Evolutionary conservation across 768 basidiomycete genomes (phyloP).

Genomic region (Tephrocybe sp.): DNA sequence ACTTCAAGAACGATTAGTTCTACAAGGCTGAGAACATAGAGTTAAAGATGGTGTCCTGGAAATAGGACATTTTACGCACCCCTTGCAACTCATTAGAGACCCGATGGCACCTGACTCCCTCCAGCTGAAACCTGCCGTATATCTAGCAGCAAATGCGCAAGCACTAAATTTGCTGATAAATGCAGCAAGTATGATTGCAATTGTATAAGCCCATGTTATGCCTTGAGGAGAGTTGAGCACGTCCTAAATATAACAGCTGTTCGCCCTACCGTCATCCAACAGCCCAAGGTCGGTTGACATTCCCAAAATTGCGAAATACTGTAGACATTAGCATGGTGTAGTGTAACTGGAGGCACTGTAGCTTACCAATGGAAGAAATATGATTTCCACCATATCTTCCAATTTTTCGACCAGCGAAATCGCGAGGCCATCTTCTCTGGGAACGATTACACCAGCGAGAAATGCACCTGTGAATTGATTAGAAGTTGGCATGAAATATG

Average conservation of each 20-base stretch:
- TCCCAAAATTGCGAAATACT: slow-evolving; percentile 94
- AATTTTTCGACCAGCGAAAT: slow-evolving; percentile 87
- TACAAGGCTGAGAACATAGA: slow-evolving; percentile 56
- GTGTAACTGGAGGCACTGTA: not conserved
- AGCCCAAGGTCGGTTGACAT: slow-evolving; percentile 89
- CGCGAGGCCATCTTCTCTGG: slow-evolving; percentile 83
- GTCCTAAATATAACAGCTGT: slow-evolving; percentile 1
- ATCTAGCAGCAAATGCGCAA: slow-evolving; percentile 68
- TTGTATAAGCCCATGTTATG: slow-evolving; percentile 84
- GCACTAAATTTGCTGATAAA: slow-evolving; percentile 90
- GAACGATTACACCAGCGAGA: slow-evolving; percentile 77
- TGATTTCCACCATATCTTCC: slow-evolving; percentile 90
- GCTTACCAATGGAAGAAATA: slow-evolving; percentile 80
- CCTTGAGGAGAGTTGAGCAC: slow-evolving; percentile 32
- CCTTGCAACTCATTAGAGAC: slow-evolving; percentile 94
- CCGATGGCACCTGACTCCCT: slow-evolving; percentile 86
- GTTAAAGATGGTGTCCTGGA: not conserved
- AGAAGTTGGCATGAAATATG: not conserved
- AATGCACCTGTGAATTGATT: slow-evolving; percentile 59
- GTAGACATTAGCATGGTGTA: not conserved
- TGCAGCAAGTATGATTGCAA: slow-evolving; percentile 75
- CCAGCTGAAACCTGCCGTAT: slow-evolving; percentile 71
- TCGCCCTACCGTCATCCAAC: slow-evolving; percentile 63
- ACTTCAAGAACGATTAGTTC: slow-evolving; percentile 97
- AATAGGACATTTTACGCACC: slow-evolving; percentile 42